These are phyloP conservation scores for Physaria fendleri DNA, from an alignment of 345 rosid genomes.

Conservation along the genomic window DNA sequence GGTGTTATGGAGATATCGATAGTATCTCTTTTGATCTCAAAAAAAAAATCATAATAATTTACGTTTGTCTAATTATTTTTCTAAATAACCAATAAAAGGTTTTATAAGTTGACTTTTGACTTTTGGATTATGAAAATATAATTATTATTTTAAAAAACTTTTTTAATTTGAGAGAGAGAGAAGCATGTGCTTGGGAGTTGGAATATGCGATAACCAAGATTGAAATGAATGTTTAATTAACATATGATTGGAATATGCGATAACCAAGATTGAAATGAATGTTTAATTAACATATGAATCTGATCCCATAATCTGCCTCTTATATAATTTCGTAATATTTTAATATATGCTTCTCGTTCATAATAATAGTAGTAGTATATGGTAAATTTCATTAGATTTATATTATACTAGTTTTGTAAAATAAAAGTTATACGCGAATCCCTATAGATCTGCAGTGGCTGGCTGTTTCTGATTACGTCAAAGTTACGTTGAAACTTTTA, in stretches of 20 bases:
- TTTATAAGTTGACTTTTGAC: not conserved
- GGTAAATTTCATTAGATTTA: not conserved
- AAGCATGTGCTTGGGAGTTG: slow-evolving; percentile 20
- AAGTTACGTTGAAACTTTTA: slow-evolving; percentile 19
- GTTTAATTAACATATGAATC: slow-evolving; percentile 20
- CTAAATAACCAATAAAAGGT: not conserved
- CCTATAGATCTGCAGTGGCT: slow-evolving; percentile 53
- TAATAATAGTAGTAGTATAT: not conserved
- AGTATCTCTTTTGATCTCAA: not conserved
- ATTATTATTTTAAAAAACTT: not conserved
- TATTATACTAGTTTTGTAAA: not conserved
- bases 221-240: slow-evolving; percentile 8
- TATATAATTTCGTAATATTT: slow-evolving; percentile 5
- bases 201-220: slow-evolving; percentile 11
- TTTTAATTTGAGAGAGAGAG: not conserved
- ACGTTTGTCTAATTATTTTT: not conserved
- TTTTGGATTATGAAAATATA: not conserved
- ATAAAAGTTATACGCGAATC: slow-evolving; percentile 31
- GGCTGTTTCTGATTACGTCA: slow-evolving; percentile 23
- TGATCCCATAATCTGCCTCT: slow-evolving; percentile 22
- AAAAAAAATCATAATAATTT: not conserved
- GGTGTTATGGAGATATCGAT: too few species aligned
- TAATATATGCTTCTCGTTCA: not conserved
- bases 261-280: slow-evolving; percentile 7
- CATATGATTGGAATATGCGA: too few species aligned